phyloP scores from a whole-genome alignment of 208 protist genomes.

The Leishmania martiniquensis region DNA sequence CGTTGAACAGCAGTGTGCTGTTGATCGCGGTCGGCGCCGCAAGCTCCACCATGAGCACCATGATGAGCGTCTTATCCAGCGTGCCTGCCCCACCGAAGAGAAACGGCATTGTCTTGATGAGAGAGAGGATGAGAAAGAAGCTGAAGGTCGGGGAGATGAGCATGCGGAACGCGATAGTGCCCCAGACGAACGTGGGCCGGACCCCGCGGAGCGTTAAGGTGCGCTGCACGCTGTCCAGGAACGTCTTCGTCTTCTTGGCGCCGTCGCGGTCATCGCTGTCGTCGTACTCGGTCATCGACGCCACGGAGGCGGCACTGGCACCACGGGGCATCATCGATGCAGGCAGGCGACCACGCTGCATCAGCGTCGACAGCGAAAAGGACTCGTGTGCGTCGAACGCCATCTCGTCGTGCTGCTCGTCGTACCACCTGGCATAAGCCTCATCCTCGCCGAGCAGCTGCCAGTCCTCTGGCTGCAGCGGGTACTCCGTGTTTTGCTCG shows the following conservation, averaged over 20 bases:
- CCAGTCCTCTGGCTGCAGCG: conserved; percentile 32
- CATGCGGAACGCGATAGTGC: conserved; percentile 59
- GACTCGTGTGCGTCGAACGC: conserved; percentile 51
- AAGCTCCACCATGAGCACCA: conserved; percentile 72
- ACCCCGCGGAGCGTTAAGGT: conserved; percentile 48
- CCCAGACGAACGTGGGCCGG: conserved; percentile 61
- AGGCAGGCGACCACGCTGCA: conserved; percentile 18
- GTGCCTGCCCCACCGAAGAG: conserved; percentile 50
- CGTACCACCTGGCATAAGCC: conserved; percentile 39
- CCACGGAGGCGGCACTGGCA: conserved; percentile 6
- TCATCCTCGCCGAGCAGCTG: conserved; percentile 34
- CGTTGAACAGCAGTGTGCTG: conserved; percentile 71
- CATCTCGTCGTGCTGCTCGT: conserved; percentile 32
- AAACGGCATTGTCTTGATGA: conserved; percentile 47
- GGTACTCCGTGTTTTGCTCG: conserved; percentile 74
- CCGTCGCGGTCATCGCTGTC: neutral
- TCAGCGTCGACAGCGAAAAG: conserved; percentile 28
- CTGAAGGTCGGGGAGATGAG: conserved; percentile 55
- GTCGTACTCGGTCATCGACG: neutral
- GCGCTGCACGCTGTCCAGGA: conserved; percentile 21
- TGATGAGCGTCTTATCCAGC: conserved; percentile 62
- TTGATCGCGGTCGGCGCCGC: conserved; percentile 81
- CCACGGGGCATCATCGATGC: conserved; percentile 9
- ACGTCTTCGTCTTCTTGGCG: neutral
- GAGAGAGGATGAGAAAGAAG: conserved; percentile 48